These are phyloP conservation scores for Acacia crassicarpa DNA, from an alignment of 306 rosid genomes.

Conservation along the genomic window DNA sequence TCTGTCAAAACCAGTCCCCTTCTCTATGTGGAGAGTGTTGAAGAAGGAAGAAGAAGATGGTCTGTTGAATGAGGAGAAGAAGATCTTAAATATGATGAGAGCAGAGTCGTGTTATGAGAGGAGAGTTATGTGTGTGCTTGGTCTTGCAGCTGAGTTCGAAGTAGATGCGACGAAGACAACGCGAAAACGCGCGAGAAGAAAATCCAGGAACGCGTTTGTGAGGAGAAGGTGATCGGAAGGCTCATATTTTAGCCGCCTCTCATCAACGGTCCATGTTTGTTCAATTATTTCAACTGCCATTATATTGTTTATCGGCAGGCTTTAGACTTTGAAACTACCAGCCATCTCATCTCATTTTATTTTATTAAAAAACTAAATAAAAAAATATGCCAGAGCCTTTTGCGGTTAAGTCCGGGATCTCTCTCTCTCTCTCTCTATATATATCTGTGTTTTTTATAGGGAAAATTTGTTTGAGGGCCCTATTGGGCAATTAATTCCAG, in stretches of 20 bases:
- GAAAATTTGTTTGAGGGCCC: too few species aligned
- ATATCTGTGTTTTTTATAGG: too few species aligned
- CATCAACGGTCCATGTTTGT: conserved; percentile 43
- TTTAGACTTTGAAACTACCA: neutral
- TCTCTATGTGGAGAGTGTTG: conserved; percentile 24
- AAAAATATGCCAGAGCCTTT: neutral
- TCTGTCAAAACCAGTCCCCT: conserved; percentile 24
- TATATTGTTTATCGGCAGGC: neutral
- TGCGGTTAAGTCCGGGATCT: neutral
- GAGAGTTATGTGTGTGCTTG: neutral
- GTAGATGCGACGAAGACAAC: conserved; percentile 53
- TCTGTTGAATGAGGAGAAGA: conserved; percentile 29
- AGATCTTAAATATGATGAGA: conserved; percentile 12
- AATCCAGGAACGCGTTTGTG: neutral
- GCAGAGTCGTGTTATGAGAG: neutral
- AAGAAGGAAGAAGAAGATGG: neutral
- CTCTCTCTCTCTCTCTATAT: too few species aligned
- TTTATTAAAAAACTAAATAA: neutral
- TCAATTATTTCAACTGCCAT: conserved; percentile 57
- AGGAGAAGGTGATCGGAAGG: conserved; percentile 36
- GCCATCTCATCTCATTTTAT: neutral
- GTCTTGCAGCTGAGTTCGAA: conserved; percentile 35
- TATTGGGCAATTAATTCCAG: too few species aligned
- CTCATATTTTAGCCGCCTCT: conserved; percentile 64
- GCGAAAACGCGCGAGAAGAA: conserved; percentile 60